Evolutionary conservation across 2,329 filamentous ascomycete genomes (phyloP).

Genomic region (Sclerotinia glacialis): DNA sequence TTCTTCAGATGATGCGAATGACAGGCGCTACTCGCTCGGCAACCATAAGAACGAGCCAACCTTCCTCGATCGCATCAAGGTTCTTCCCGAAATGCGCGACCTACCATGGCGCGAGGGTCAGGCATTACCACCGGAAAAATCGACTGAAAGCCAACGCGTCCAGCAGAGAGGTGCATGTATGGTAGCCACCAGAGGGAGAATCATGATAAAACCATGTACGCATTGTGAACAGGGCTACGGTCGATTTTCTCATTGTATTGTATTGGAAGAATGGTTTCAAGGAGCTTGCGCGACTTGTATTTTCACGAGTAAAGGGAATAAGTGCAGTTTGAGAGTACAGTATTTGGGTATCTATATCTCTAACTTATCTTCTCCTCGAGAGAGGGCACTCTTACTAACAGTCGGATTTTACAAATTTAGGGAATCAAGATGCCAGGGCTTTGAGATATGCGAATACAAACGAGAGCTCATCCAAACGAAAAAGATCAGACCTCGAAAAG

Average conservation of each 20-base stretch:
- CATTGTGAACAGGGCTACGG: constrained; percentile 33
- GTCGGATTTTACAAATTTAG: constrained; percentile 18
- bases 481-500: constrained; percentile 13
- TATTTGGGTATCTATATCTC: constrained; percentile 26
- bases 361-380: neutral
- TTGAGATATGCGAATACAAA: constrained; percentile 27
- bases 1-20: neutral
- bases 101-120: constrained; percentile 36
- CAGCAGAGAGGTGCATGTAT: constrained; percentile 33
- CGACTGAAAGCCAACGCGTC: constrained; percentile 31
- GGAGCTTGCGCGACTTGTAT: constrained; percentile 35
- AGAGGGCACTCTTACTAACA: neutral
- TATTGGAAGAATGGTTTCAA: constrained; percentile 33
- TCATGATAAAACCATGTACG: constrained; percentile 26
- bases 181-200: constrained; percentile 29
- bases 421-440: constrained; percentile 30
- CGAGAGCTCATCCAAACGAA: constrained; percentile 19
- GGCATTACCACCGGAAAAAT: constrained; percentile 31
- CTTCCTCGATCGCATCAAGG: constrained; percentile 20
- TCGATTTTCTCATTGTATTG: constrained; percentile 33
- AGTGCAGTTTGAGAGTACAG: constrained; percentile 32
- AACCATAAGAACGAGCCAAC: constrained; percentile 17
- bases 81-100: constrained; percentile 28
- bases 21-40: neutral
- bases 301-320: constrained; percentile 34